Percentiles rank a stretch among this genome's conserved stretches.
Evolutionary conservation across 2,329 filamentous ascomycete genomes (phyloP).

Genomic region (Arachnomyces sp.): DNA sequence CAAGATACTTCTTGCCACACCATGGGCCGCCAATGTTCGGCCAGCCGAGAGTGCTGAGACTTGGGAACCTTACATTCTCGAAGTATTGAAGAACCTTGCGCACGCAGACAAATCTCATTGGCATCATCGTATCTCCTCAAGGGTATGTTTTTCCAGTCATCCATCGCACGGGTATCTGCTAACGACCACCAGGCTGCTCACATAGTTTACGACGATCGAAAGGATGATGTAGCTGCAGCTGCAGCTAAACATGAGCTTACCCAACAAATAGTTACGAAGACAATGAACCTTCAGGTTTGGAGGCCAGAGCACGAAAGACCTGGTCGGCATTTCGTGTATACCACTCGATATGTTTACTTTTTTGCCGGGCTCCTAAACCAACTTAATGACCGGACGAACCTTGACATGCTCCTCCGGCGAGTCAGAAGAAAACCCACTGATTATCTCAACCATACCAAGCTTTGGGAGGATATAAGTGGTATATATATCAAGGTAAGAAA

Average conservation of each 20-base stretch:
- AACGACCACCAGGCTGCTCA: constrained; percentile 42
- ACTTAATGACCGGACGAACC: constrained; percentile 62
- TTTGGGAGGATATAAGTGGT: constrained; percentile 55
- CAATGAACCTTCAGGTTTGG: constrained; percentile 91
- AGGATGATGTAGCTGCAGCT: constrained; percentile 44
- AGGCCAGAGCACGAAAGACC: constrained; percentile 79
- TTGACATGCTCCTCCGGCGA: constrained; percentile 70
- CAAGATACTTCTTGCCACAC: constrained; percentile 44
- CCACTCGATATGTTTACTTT: constrained; percentile 74
- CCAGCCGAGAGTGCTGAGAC: constrained; percentile 42
- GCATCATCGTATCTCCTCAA: constrained; percentile 85
- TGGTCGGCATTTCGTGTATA: constrained; percentile 87
- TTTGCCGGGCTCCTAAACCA: constrained; percentile 67
- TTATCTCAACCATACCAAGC: constrained; percentile 52
- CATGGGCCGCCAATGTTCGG: constrained; percentile 47
- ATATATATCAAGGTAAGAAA: constrained; percentile 45
- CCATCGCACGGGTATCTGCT: constrained; percentile 14
- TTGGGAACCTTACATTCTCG: constrained; percentile 56
- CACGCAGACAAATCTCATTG: constrained; percentile 83
- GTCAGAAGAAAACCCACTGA: constrained; percentile 76
- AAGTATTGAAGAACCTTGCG: constrained; percentile 49
- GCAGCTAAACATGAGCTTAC: constrained; percentile 71
- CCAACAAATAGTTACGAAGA: constrained; percentile 82
- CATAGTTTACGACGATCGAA: constrained; percentile 51
- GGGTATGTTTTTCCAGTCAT: constrained; percentile 44